Evolutionary conservation across 164 flowering plant species (phyloP), one percentile per base, ranked within the genome.

Genomic region (Tetrastigma voinierianum): DNA sequence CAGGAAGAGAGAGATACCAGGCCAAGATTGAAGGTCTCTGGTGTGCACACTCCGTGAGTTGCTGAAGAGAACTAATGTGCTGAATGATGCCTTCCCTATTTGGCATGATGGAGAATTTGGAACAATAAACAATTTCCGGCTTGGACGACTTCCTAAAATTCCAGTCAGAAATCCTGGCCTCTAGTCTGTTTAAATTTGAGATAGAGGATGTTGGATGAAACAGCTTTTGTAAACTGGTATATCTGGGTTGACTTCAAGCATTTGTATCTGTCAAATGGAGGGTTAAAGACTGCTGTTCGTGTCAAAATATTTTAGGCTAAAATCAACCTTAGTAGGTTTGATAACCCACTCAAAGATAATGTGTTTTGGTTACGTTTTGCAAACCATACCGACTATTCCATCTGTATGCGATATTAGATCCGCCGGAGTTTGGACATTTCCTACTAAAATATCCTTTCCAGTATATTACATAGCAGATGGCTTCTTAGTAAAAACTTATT

Each of bases 41-140:
- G 97, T n/a, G n/a, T n/a, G n/a, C n/a, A n/a, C 93, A 62, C 98
- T 92, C 78, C 58, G 92, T 67, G 97, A 96, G 77, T 77, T 86
- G 86, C 74, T 96, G 80, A 96, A 92, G 85, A 80, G 84, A 59
- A 90, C 93, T 52, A 96, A 90, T 81, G 99, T 96, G 43, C 84
- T 96, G 45, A 90, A 84, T 78, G 97, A 93, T 81, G 98, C 98
- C 69, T 96, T 93, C 71, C 96, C 93, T 4, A 92, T 92, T 25
- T 78, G 84, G 76, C 90, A 90, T 80, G 98, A 96, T 80, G 97
- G 97, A 65, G 99, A 92, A 53, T 96, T 96, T 80, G 99, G 99
- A 71, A 96, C 99, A 18, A 96, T 96, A 56, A 96, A 96, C 81
- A 92, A 96, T 81, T 96, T 92, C 48, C 89, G 98, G 55, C 94